Conservation (phyloP, 768 basidiomycete genomes). For the Suillus ampliporus region DNA sequence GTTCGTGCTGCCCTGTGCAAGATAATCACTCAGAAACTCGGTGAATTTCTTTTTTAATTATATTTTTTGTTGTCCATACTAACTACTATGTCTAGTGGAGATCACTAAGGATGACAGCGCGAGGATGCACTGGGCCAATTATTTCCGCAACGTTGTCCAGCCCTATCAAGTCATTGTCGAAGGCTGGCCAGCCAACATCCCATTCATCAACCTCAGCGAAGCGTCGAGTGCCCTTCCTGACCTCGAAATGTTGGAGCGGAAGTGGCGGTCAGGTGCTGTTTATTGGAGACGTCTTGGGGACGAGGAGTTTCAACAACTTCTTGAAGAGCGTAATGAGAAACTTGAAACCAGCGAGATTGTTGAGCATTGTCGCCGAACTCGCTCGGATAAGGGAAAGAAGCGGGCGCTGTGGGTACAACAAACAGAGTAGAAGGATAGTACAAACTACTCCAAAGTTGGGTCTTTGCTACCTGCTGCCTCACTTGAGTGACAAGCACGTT, state of each 20-base stretch:
- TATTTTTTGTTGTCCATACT: neutral
- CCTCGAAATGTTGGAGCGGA: neutral
- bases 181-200: conserved; percentile 10
- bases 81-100: conserved; percentile 4
- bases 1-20: conserved; percentile 7
- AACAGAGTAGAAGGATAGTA: no score
- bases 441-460: no score
- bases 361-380: neutral
- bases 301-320: neutral
- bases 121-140: conserved; percentile 12
- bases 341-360: conserved; percentile 1
- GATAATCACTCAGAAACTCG: neutral
- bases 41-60: neutral
- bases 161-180: neutral
- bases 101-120: conserved; percentile 7
- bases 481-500: no score
- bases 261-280: conserved; percentile 2
- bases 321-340: neutral
- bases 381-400: conserved; percentile 11
- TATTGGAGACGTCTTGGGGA: conserved; percentile 1
- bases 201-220: conserved; percentile 10
- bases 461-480: no score
- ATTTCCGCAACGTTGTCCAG: conserved; percentile 4
- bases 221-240: conserved; percentile 10
- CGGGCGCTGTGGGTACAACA: no score